These are phyloP conservation scores for Penicillium olsonii DNA, from an alignment of 2,329 filamentous ascomycete species.

Conservation along the genomic window DNA sequence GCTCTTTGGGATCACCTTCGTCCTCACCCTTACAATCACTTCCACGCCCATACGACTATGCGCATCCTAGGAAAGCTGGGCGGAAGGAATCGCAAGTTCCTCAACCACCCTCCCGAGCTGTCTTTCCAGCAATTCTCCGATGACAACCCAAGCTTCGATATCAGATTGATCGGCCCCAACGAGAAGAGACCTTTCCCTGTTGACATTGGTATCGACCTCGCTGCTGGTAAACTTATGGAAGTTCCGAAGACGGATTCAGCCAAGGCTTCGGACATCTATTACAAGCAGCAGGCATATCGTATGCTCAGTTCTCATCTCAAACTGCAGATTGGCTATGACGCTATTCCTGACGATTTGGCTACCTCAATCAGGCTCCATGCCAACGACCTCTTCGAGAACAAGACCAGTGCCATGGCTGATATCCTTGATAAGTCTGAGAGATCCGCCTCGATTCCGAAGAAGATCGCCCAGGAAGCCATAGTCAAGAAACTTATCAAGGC, in stretches of 20 bases:
- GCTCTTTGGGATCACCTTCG: constrained; percentile 94
- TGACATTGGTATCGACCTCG: constrained; percentile 81
- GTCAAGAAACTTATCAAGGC: constrained; percentile 88
- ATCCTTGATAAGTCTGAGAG: constrained; percentile 75
- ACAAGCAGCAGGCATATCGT: constrained; percentile 90
- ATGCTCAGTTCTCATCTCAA: constrained; percentile 88
- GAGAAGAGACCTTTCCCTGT: constrained; percentile 85
- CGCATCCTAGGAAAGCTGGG: constrained; percentile 95
- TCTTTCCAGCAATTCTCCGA: constrained; percentile 83
- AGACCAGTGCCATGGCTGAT: constrained; percentile 68
- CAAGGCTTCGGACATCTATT: constrained; percentile 73
- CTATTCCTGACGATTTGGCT: constrained; percentile 84
- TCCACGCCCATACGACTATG: constrained; percentile 97
- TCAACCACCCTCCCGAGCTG: constrained; percentile 84
- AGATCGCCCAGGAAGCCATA: constrained; percentile 76
- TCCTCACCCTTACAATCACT: constrained; percentile 93
- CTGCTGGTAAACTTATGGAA: constrained; percentile 85
- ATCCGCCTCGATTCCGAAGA: constrained; percentile 82
- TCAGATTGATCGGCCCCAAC: constrained; percentile 85
- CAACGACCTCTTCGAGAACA: constrained; percentile 75
- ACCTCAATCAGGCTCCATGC: constrained; percentile 83
- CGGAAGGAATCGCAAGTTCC: constrained; percentile 91
- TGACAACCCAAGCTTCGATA: constrained; percentile 81
- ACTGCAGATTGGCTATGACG: constrained; percentile 83
- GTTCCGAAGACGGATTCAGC: constrained; percentile 62